These are phyloP conservation scores for Austroboletus novae-zelandiae DNA, from an alignment of 1,284 basidiomycete genomes.

Conservation along the genomic window DNA sequence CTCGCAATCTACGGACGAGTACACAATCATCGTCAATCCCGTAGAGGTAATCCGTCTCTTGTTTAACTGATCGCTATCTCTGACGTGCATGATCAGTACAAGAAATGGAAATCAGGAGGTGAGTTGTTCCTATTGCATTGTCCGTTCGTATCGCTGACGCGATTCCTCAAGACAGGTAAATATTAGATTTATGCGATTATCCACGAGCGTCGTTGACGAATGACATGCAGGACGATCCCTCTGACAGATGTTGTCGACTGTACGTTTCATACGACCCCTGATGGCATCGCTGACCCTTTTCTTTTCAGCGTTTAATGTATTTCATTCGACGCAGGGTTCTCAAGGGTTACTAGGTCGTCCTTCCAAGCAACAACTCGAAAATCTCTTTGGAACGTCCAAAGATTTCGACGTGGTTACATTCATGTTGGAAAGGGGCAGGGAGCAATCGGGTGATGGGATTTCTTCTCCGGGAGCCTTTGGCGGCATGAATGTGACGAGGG, in stretches of 20 bases:
- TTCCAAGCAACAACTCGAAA: constrained; percentile 78
- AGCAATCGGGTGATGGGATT: constrained; percentile 50
- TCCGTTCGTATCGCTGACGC: constrained; percentile 25
- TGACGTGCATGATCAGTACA: constrained; percentile 47
- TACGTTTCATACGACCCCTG: constrained; percentile 37
- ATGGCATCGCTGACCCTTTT: background rate
- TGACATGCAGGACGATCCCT: constrained; percentile 53
- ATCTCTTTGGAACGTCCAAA: constrained; percentile 60
- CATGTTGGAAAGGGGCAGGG: constrained; percentile 61
- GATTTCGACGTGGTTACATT: constrained; percentile 59
- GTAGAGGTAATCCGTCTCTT: constrained; percentile 48
- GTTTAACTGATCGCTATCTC: constrained; percentile 9
- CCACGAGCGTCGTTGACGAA: constrained; percentile 14
- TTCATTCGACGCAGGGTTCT: constrained; percentile 62
- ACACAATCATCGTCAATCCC: constrained; percentile 63
- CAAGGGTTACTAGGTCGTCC: constrained; percentile 69
- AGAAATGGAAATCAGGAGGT: constrained; percentile 80
- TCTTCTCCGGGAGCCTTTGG: constrained; percentile 15
- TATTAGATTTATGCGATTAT: constrained; percentile 38
- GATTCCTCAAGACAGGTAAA: constrained; percentile 61
- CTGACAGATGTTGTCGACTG: constrained; percentile 73
- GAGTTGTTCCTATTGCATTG: constrained; percentile 27
- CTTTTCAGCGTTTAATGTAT: constrained; percentile 46
- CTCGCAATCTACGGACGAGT: constrained; percentile 67
- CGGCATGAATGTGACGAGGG: constrained; percentile 36